Base-by-base conservation (phyloP, 2,329 filamentous ascomycete genomes). In the Plenodomus lindquistii region DNA sequence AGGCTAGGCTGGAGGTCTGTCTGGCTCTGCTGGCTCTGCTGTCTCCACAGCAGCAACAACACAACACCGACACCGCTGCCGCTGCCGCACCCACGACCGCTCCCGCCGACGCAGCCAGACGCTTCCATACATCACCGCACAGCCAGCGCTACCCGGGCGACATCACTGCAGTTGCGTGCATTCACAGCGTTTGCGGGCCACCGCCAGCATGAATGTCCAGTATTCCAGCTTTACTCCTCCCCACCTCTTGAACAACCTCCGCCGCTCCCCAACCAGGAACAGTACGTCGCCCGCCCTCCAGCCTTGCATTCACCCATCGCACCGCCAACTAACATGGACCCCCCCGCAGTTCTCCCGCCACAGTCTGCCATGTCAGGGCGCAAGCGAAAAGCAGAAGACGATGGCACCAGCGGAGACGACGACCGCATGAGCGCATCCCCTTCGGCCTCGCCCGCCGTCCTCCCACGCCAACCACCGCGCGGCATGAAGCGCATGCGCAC, bases 391-490 rank as follows among this genome's bases (percentile, higher is more conserved):
- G 91, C 90, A 66, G 89, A 93, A 47, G 83, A 85, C 61, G 84
- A 86, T 64, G 62, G 76, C 62, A 74, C 75, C 55, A 69, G 62
- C 57, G 83, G 84, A 60, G 72, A 81, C 55, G 86, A 87, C 68
- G 88, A 92, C 69, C 90, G 91, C 67, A 97, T 97, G 90, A 91
- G 88, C 50, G 86, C 93, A 64, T 97, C 93, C 31, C 92, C 93
- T 6, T 83, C 84, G 50, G 86, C 83, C 73, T 96, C 93, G 34
- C 91, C 93, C 40, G 87, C 89, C 52, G 81, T 88, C 50, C 78
- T 86, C 59, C 77, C 85, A 55, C 84, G 90, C 63, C 79, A 85
- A 47, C 83, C 95, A 21, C 78, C 83, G 44, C 68, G 67, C 43
- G 63, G 69, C 40, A 60, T 73, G 38, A 88, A 88, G 73, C 79